Evolutionary conservation across 176 grass and related monocot genomes (phyloP), one percentile per base, ranked within the genome.

Genomic region (Eragrostis curvula): DNA sequence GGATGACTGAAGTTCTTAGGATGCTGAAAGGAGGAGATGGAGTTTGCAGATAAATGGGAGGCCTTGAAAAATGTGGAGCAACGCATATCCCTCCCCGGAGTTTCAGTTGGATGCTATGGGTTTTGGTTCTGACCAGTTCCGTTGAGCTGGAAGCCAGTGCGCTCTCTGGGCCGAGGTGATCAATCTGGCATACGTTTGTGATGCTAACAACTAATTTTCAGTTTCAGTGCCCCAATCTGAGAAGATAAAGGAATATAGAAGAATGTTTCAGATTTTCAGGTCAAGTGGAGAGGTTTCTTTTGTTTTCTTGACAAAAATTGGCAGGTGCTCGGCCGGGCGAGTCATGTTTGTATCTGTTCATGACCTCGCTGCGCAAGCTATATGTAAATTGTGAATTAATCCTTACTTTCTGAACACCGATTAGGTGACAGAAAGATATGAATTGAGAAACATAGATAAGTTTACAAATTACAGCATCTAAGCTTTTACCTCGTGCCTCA

Each of bases 111-210:
- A 43, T 78, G 40, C 71, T 78, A 50, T 50, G 4, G 45, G 86
- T 41, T 81, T 76, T 41, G 58, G 36, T 36, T 71, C n/a, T 2
- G 84, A 88, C 11, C 68, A 87, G 8, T 39, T 97, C 95, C 10
- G 56, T 85, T 36, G 86, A 88, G 42, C 48, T 88, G 59, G 74
- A 95, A 73, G 88, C 92, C 1, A 69, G 77, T 36, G 92, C 91
- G 66, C 95, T 98, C 66, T 98, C 96, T 12, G 90, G 90, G 44
- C 92, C 88, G 23, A 92, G 92, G 51, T 98, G 92, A 95, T 53
- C 20, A 90, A 95, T 53, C 20, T 36, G 8, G 32, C 30, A 18
- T 5, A 40, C 25, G 16, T 42, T 75, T 74, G 44, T 25, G 69
- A 72, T 47, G 41, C 46, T 24, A 42, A 41, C 25, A 24, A 80